Conservation (phyloP, 2,329 filamentous ascomycete species). For the Juglanconis sp. region DNA sequence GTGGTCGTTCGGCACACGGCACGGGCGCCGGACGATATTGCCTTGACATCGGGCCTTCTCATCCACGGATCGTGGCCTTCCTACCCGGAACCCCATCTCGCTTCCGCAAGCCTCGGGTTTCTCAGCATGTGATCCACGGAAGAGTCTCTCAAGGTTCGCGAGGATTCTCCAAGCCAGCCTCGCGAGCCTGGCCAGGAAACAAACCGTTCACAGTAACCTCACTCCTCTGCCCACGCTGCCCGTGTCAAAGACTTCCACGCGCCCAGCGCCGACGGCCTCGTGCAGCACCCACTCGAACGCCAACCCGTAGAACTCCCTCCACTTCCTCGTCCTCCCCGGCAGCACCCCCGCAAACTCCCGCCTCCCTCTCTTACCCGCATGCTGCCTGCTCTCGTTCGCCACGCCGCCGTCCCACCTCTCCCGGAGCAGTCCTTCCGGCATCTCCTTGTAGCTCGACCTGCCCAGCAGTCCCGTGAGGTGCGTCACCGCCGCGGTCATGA, state of each 20-base stretch:
- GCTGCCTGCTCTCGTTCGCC: slow-evolving; percentile 41
- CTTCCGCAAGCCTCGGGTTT: not conserved
- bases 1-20: not conserved
- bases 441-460: slow-evolving; percentile 60
- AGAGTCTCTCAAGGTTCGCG: not conserved
- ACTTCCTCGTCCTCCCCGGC: slow-evolving; percentile 62
- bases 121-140: not conserved
- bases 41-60: too few species aligned
- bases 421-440: slow-evolving; percentile 56
- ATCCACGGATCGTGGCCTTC: too few species aligned
- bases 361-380: slow-evolving; percentile 46
- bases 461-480: slow-evolving; percentile 57
- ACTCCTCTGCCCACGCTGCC: slow-evolving; percentile 69
- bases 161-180: too few species aligned
- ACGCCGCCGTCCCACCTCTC: slow-evolving; percentile 71
- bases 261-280: slow-evolving; percentile 66
- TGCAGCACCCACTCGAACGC: slow-evolving; percentile 69
- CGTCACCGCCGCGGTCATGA: slow-evolving; percentile 57
- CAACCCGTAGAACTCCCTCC: slow-evolving; percentile 68
- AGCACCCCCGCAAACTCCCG: slow-evolving; percentile 56
- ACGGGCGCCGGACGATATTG: not conserved
- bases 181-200: not conserved
- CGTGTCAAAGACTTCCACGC: slow-evolving; percentile 73
- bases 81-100: too few species aligned
- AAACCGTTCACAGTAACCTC: slow-evolving; percentile 34